Evolutionary conservation across 2,329 filamentous ascomycete genomes (phyloP), one percentile per base, ranked within the genome.

Genomic region (Lachnellula cervina): DNA sequence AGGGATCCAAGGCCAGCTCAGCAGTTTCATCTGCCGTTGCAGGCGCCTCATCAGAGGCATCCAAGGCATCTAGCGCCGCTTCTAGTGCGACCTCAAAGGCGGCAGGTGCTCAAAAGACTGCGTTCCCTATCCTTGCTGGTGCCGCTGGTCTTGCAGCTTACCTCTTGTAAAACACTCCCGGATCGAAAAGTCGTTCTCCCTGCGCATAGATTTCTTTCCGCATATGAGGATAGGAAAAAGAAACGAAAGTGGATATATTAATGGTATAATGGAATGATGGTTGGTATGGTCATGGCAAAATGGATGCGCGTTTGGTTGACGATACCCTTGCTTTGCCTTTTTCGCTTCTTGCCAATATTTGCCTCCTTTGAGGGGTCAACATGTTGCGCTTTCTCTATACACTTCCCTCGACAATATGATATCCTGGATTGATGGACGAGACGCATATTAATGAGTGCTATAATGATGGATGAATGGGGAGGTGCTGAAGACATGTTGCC

Each of bases 101-200:
- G 34, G 61, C 52, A 49, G 66, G 49, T 54, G 62, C 65, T 17
- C 59, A 58, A 21, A 62, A 64, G 59, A 68, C 65, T 37, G 66
- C 62, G 9, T 59, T 64, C 17, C 59, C 62, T 17, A 66, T 66
- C 44, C 54, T 69, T 32, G 57, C 65, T 34, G 67, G 59, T 23
- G 65, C 62, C 44, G 67, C 60, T 42, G 68, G 67, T 61, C 46
- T 69, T 35, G 68, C 65, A 17, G 67, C 63, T 52, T 38, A 68
- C 50, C 52, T 70, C 55, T 56, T 70, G 57, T 70, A 44, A 69
- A 65, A 60, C 49, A 51, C 48, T 21, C 51, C 48, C 19, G 19
- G 34, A 17, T 35, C 25, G 38, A 46, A 46, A 50, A n/a, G 21
- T n/a, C 38, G 14, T 46, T 51, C 35, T 25, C 43, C 23, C 28